phyloP scores from a whole-genome alignment of 305 asterid genomes.

The Galium porrigens region DNA sequence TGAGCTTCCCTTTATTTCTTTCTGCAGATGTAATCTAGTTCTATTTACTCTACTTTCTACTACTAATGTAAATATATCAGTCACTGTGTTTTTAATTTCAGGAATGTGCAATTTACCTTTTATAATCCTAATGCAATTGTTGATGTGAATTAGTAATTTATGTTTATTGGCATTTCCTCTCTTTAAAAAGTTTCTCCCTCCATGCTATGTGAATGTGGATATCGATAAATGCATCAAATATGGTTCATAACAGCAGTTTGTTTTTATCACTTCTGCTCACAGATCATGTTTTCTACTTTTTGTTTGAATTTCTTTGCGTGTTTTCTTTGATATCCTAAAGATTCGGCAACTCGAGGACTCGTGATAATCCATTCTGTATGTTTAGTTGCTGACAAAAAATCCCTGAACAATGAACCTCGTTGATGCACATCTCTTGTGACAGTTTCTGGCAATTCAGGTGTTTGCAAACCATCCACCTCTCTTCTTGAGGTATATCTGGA shows the following conservation, averaged over 20 bases:
- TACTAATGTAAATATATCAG: not conserved
- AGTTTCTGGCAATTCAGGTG: constrained; percentile 60
- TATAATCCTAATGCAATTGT: not conserved
- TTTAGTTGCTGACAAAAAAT: constrained; percentile 56
- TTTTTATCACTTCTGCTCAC: too few species aligned
- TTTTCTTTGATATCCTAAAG: not conserved
- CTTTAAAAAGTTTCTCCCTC: too few species aligned
- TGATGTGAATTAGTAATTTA: too few species aligned
- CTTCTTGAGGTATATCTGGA: constrained; percentile 41
- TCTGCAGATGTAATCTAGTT: not conserved
- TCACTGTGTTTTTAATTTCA: not conserved
- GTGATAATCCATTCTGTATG: constrained; percentile 40
- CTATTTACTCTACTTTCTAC: not conserved
- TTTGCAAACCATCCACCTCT: constrained; percentile 42
- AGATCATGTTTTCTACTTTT: too few species aligned
- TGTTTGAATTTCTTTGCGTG: too few species aligned
- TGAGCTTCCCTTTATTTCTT: not conserved
- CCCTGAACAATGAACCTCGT: constrained; percentile 39
- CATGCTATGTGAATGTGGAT: too few species aligned
- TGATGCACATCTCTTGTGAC: constrained; percentile 36
- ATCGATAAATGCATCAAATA: too few species aligned
- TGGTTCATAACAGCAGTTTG: too few species aligned
- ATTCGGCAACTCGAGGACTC: constrained; percentile 59
- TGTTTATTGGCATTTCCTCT: too few species aligned
- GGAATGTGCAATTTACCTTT: not conserved